Base-by-base conservation (phyloP, 805 yeast species). In the Candida palmyrensis region DNA sequence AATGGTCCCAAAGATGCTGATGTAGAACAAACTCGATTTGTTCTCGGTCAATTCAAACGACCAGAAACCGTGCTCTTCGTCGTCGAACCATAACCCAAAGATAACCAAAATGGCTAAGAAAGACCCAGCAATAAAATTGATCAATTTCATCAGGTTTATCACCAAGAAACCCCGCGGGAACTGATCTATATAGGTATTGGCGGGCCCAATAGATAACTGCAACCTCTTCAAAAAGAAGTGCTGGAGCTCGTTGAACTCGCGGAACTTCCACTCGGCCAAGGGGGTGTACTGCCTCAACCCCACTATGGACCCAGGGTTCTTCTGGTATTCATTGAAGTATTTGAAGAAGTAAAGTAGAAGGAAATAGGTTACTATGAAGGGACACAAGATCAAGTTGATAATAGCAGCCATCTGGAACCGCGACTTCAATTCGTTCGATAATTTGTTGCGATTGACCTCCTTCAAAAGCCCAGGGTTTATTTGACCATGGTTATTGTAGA, bases 211-310 rank as follows among this genome's bases (percentile, higher is more conserved):
- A 32, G 96, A 85, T 39, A 85, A 59, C 29, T 79, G 84, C 25
- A 92, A 59, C 31, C 99, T 67, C 45, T 80, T 78, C 36, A 78
- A 77, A 58, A 92, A 92, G 18, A 90, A 69, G 56, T 92, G 98
- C 27, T 86, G 86, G 6, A 92, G 67, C 52, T 92, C 99, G 56
- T 92, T 92, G 52, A 83, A 86, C 49, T 92, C 99, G 36, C 99
- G 67, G 48, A 92, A 73, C 52, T 82, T 86, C 97, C 97, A 92
- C 48, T 84, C 89, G 0, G 97, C 97, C 57, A 75, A 76, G 0
- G 97, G 96, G 0, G 97, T 86, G 51, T 87, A 92, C 46, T 88
- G 95, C 29, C 98, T 66, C 33, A 63, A 51, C 3, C 66, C 67
- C 2, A 88, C 70, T 35, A 92, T 68, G 8, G 87, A 67, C 2